Evolutionary conservation across 169 alveolate genomes (phyloP).

Genomic region (Perkinsus chesapeaki): DNA sequence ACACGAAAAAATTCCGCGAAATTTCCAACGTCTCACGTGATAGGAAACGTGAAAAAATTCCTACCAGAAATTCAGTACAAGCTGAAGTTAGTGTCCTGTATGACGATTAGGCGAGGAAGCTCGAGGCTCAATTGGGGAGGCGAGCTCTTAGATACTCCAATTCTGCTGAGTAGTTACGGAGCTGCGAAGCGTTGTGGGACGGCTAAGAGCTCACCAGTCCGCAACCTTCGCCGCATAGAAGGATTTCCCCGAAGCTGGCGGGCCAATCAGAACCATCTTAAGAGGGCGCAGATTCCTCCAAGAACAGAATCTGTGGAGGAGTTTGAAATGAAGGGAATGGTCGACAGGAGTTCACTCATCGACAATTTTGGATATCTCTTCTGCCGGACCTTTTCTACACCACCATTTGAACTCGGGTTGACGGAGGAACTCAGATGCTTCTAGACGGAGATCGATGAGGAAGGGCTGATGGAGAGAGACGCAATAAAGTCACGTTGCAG

Average conservation of each 20-base stretch:
- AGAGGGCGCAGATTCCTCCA: slow-evolving; percentile 1
- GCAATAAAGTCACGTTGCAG: too few relatives aligned
- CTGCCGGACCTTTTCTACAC: neutral
- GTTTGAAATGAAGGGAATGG: too few relatives aligned
- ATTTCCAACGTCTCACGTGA: too few relatives aligned
- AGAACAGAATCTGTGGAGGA: neutral
- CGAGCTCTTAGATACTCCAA: too few relatives aligned
- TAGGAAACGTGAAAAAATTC: too few relatives aligned
- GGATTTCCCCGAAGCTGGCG: slow-evolving; percentile 63
- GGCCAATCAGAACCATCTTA: slow-evolving; percentile 58
- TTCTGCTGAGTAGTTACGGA: too few relatives aligned
- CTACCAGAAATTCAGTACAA: too few relatives aligned
- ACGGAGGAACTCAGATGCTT: neutral
- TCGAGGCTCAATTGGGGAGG: too few relatives aligned
- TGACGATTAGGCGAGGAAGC: too few relatives aligned
- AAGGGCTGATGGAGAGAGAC: neutral
- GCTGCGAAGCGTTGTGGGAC: too few relatives aligned
- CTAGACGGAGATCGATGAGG: neutral
- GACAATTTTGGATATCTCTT: neutral
- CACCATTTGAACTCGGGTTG: neutral
- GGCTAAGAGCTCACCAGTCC: slow-evolving; percentile 12
- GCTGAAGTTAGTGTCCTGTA: too few relatives aligned
- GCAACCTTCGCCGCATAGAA: slow-evolving; percentile 36
- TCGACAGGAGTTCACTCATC: neutral
- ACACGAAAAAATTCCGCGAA: too few relatives aligned